phyloP scores from a whole-genome alignment of 2,329 filamentous ascomycete genomes.

The Tolypocladium tropicale region DNA sequence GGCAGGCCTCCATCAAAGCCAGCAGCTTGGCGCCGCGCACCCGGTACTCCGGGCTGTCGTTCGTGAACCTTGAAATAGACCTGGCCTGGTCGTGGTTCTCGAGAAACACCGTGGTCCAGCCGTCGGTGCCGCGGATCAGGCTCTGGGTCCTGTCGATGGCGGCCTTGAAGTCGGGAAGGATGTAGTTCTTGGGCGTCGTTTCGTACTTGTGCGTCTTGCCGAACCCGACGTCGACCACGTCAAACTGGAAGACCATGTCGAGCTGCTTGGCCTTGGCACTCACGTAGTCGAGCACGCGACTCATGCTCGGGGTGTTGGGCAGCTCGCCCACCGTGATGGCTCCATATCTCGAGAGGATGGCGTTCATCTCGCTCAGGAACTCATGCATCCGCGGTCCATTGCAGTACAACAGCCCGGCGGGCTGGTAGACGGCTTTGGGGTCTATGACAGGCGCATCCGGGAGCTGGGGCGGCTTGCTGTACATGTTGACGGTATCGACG shows the following conservation, averaged over 20 bases:
- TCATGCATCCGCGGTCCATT: conserved; percentile 63
- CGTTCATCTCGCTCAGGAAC: conserved; percentile 56
- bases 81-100: conserved; percentile 57
- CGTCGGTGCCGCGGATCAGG: conserved; percentile 40
- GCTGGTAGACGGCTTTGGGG: conserved; percentile 35
- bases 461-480: conserved; percentile 51
- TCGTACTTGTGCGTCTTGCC: conserved; percentile 42
- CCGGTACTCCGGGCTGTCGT: conserved; percentile 37
- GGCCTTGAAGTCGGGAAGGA: conserved; percentile 35
- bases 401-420: conserved; percentile 46
- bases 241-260: conserved; percentile 62
- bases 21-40: conserved; percentile 46
- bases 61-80: conserved; percentile 43
- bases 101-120: conserved; percentile 55
- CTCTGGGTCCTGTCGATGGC: conserved; percentile 39
- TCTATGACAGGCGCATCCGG: conserved; percentile 48
- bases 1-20: conserved; percentile 38
- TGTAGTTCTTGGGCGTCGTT: conserved; percentile 33
- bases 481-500: conserved; percentile 67
- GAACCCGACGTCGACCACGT: conserved; percentile 51
- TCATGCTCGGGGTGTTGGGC: conserved; percentile 48
- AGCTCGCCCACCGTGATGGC: conserved; percentile 65
- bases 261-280: conserved; percentile 47
- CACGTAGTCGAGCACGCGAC: conserved; percentile 49
- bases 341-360: conserved; percentile 47